phyloP scores from a whole-genome alignment of 495 filamentous ascomycete species.

The Trichocladium uniseriatum region DNA sequence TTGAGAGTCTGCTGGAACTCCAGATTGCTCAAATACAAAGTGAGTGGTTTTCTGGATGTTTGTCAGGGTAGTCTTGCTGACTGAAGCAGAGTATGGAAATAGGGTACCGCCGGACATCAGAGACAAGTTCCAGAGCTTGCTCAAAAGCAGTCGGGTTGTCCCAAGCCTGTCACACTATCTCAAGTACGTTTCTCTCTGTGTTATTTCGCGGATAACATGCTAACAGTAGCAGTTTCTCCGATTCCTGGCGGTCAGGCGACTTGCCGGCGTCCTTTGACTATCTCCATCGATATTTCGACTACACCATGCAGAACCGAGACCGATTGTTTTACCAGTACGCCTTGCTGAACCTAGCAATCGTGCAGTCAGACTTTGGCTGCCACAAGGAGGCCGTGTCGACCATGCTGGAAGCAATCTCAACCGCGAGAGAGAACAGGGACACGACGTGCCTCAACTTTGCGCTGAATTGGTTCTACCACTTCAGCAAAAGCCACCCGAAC shows the following conservation, averaged over 20 bases:
- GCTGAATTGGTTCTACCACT: constrained; percentile 95
- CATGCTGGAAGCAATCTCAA: constrained; percentile 86
- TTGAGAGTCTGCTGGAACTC: constrained; percentile 76
- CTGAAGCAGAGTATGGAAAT: constrained; percentile 39
- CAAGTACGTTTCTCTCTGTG: constrained; percentile 36
- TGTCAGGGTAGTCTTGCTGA: neutral
- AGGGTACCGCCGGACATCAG: constrained; percentile 61
- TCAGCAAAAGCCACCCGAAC: constrained; percentile 73
- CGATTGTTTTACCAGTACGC: constrained; percentile 91
- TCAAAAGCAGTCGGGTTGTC: constrained; percentile 54
- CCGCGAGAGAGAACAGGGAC: constrained; percentile 85
- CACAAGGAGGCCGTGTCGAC: constrained; percentile 82
- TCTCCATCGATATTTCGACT: constrained; percentile 93
- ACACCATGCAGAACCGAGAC: constrained; percentile 82
- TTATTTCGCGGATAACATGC: constrained; percentile 13
- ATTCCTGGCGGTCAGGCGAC: constrained; percentile 86
- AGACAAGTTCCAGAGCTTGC: constrained; percentile 53
- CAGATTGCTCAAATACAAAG: constrained; percentile 82
- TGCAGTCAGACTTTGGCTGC: constrained; percentile 93
- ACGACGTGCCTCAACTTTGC: constrained; percentile 90
- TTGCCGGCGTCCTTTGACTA: constrained; percentile 83
- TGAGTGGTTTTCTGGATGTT: constrained; percentile 28
- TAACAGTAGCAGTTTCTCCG: constrained; percentile 55
- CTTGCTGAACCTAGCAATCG: constrained; percentile 82
- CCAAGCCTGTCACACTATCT: constrained; percentile 73